Conservation (phyloP, 371 early-diverging fungal genomes). For the Capillidium rhysosporum region DNA sequence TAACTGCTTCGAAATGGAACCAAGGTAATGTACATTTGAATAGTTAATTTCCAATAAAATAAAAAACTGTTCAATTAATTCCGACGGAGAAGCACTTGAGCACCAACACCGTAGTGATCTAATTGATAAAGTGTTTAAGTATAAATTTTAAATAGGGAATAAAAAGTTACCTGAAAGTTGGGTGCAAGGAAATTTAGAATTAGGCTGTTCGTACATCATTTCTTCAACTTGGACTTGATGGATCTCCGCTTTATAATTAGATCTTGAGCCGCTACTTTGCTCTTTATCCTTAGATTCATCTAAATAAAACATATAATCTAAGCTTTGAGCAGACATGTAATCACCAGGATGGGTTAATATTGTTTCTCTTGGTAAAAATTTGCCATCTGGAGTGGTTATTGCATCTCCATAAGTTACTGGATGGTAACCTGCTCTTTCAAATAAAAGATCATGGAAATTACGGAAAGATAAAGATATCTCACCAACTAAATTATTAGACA, state of each 20-base stretch:
- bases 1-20: no score
- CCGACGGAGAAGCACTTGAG: background rate
- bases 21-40: no score
- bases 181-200: constrained; percentile 14
- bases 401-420: constrained; percentile 62
- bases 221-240: constrained; percentile 5
- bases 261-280: background rate
- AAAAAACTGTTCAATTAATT: no score
- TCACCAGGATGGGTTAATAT: constrained; percentile 32
- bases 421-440: constrained; percentile 35
- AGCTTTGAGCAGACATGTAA: constrained; percentile 28
- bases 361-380: constrained; percentile 27
- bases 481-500: background rate
- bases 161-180: constrained; percentile 23
- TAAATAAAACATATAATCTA: constrained; percentile 46
- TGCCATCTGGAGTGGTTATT: constrained; percentile 17
- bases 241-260: background rate
- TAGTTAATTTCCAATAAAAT: no score
- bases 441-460: constrained; percentile 25
- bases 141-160: background rate
- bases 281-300: constrained; percentile 9
- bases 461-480: constrained; percentile 2
- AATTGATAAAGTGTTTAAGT: background rate
- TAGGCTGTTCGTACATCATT: constrained; percentile 9
- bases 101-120: constrained; percentile 23